Conservation (phyloP, 352 stramenopile genomes). For the Phytophthora megakarya region DNA sequence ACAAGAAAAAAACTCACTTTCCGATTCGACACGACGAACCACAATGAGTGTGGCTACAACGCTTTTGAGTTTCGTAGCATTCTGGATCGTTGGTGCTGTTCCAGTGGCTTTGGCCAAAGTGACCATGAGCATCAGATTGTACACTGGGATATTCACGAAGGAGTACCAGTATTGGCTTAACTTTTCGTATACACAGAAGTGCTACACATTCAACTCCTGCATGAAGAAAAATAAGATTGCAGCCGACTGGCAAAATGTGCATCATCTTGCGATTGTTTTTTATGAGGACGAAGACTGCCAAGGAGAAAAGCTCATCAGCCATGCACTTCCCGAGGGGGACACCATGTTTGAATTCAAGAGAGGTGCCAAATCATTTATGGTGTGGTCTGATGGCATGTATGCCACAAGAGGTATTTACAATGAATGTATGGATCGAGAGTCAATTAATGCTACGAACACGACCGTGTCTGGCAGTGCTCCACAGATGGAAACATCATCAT, state of each 20-base stretch:
- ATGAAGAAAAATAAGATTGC: constrained; percentile 3
- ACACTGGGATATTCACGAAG: constrained; percentile 1
- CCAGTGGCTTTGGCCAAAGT: not conserved
- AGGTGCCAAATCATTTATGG: constrained; percentile 32
- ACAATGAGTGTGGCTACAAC: not conserved
- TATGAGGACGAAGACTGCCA: constrained; percentile 29
- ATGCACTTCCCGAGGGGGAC: constrained; percentile 8
- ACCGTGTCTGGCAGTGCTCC: no score
- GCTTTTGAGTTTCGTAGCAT: not conserved
- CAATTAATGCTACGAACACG: constrained; percentile 4
- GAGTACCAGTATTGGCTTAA: constrained; percentile 18
- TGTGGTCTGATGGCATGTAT: constrained; percentile 26
- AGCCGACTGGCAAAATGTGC: constrained; percentile 18
- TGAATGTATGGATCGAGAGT: constrained; percentile 18
- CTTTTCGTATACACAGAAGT: constrained; percentile 28
- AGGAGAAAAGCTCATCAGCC: constrained; percentile 12
- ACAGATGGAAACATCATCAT: no score
- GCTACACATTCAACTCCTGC: constrained; percentile 27
- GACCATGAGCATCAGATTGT: constrained; percentile 16
- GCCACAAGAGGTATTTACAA: constrained; percentile 16
- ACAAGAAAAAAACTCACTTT: no score
- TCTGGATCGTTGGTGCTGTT: not conserved
- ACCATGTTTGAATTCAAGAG: constrained; percentile 20
- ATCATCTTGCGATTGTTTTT: constrained; percentile 13
- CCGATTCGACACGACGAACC: not conserved